phyloP scores from a whole-genome alignment of 1,284 basidiomycete genomes.

The Peniophora sp. region DNA sequence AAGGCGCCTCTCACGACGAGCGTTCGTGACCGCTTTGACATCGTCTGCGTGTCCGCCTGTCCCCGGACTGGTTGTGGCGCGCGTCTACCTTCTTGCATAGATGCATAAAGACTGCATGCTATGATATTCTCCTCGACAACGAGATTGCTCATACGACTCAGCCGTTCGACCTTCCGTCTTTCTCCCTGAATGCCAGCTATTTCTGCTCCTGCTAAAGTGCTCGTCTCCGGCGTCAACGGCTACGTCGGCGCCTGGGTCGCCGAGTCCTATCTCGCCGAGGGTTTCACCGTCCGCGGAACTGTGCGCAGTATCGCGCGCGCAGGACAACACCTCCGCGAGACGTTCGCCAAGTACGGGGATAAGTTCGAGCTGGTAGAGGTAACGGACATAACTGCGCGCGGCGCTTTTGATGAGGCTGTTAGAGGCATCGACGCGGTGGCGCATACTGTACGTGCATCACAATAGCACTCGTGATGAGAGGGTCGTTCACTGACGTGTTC shows the following conservation, averaged over 20 bases:
- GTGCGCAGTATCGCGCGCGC: constrained; percentile 33
- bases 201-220: constrained; percentile 12
- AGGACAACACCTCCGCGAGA: constrained; percentile 24
- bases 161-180: background rate
- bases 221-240: constrained; percentile 21
- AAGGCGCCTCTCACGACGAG: too few relatives aligned
- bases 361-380: constrained; percentile 38
- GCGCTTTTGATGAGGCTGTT: constrained; percentile 25
- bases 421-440: constrained; percentile 27
- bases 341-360: constrained; percentile 30
- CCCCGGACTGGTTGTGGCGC: too few relatives aligned
- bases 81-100: too few relatives aligned
- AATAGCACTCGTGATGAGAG: constrained; percentile 11
- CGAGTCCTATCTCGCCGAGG: constrained; percentile 28
- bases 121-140: too few relatives aligned
- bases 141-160: too few relatives aligned
- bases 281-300: constrained; percentile 30
- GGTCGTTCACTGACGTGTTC: constrained; percentile 16
- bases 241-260: constrained; percentile 16
- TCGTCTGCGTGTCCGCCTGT: too few relatives aligned
- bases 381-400: constrained; percentile 28
- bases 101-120: too few relatives aligned
- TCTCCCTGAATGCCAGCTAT: constrained; percentile 9
- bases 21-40: too few relatives aligned
- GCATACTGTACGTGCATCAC: constrained; percentile 14